A percentile compares a stretch with the other conserved stretches of the same genome.
Evolutionary conservation across 1,284 basidiomycete genomes (phyloP).

Genomic region (Ganoderma boninense): DNA sequence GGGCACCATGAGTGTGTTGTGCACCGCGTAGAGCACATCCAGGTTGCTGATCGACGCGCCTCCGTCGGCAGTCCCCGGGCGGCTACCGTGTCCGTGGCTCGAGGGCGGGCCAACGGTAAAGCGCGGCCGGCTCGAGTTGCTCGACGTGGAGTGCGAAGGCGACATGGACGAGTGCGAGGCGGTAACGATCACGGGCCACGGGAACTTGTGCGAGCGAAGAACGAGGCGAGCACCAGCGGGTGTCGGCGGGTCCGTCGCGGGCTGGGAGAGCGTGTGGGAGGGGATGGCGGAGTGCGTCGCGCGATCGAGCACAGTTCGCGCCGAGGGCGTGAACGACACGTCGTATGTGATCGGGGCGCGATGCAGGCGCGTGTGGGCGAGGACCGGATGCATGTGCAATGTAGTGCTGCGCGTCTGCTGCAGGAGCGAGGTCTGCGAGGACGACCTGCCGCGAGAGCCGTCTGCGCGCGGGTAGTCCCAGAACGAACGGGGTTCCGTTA

Average conservation of each 20-base stretch:
- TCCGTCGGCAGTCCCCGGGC: conserved; percentile 39
- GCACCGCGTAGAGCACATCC: conserved; percentile 68
- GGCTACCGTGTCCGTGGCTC: conserved; percentile 34
- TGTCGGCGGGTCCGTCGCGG: conserved; percentile 68
- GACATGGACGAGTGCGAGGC: conserved; percentile 36
- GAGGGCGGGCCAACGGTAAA: conserved; percentile 43
- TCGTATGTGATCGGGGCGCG: conserved; percentile 70
- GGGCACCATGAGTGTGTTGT: conserved; percentile 61
- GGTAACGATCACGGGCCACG: conserved; percentile 64
- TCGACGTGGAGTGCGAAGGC: conserved; percentile 32
- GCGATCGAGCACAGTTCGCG: conserved; percentile 63
- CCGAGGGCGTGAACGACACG: conserved; percentile 62
- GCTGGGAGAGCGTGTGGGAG: conserved; percentile 63
- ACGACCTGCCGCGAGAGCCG: conserved; percentile 33
- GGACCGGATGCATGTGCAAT: conserved; percentile 69
- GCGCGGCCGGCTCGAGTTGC: conserved; percentile 32
- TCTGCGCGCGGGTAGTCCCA: conserved; percentile 16
- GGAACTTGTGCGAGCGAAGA: conserved; percentile 64
- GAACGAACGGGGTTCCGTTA: background rate
- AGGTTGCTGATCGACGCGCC: conserved; percentile 58
- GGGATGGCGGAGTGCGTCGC: conserved; percentile 63
- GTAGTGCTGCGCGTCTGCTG: conserved; percentile 50
- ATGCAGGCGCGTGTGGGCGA: conserved; percentile 61
- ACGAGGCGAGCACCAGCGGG: conserved; percentile 57
- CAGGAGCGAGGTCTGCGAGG: conserved; percentile 36